phyloP scores from a whole-genome alignment of 805 yeast species.

The Pichia phayaonensis region DNA sequence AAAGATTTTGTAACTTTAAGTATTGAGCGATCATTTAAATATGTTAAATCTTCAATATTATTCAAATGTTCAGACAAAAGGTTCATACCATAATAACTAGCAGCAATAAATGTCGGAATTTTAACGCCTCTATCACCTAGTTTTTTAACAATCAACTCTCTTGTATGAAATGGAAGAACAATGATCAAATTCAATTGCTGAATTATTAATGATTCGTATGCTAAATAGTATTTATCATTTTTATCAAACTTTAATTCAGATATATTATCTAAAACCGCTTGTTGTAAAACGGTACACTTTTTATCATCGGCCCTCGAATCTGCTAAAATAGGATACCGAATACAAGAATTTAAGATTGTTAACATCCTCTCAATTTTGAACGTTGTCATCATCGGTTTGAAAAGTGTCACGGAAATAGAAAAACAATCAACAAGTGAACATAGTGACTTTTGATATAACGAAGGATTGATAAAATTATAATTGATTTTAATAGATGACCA shows the following conservation, averaged over 20 bases:
- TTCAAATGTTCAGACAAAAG: slow-evolving; percentile 34
- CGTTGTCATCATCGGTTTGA: slow-evolving; percentile 24
- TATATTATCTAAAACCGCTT: slow-evolving; percentile 45
- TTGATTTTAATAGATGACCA: slow-evolving; percentile 41
- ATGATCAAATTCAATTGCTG: slow-evolving; percentile 48
- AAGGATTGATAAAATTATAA: slow-evolving; percentile 33
- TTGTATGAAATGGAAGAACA: slow-evolving; percentile 53
- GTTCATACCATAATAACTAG: slow-evolving; percentile 41
- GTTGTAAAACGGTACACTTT: slow-evolving; percentile 59
- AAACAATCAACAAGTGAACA: slow-evolving; percentile 49
- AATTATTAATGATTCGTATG: slow-evolving; percentile 38
- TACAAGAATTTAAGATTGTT: slow-evolving; percentile 53
- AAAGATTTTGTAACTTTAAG: slow-evolving; percentile 41
- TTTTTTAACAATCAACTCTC: slow-evolving; percentile 50
- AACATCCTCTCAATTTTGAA: slow-evolving; percentile 43
- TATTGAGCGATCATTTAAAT: slow-evolving; percentile 39
- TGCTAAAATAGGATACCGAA: slow-evolving; percentile 68
- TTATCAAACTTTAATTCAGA: slow-evolving; percentile 18
- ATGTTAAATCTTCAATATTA: slow-evolving; percentile 24
- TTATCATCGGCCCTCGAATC: slow-evolving; percentile 44
- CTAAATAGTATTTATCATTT: slow-evolving; percentile 17
- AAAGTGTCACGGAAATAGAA: slow-evolving; percentile 37
- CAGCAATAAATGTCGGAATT: slow-evolving; percentile 58
- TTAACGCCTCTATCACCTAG: slow-evolving; percentile 33
- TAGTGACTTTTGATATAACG: slow-evolving; percentile 52